A percentile compares a stretch with the other conserved stretches of the same genome.
Evolutionary conservation across 352 stramenopile genomes (phyloP).

Genomic region (Phytopythium litorale): DNA sequence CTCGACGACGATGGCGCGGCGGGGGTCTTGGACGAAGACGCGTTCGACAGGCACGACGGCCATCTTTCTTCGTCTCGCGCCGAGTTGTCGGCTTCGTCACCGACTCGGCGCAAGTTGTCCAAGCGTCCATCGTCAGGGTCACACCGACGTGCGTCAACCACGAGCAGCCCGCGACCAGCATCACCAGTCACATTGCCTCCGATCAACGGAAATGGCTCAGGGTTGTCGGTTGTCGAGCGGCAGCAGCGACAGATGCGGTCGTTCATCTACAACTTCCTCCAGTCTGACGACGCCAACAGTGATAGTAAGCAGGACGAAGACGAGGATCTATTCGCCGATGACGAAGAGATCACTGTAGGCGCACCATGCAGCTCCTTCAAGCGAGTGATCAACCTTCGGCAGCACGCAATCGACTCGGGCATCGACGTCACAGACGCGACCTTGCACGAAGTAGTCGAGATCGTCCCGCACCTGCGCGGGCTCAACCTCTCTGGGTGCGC

Average conservation of each 20-base stretch:
- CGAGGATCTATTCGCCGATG: slow-evolving; percentile 2
- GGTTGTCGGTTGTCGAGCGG: slow-evolving; percentile 48
- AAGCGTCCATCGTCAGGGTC: neutral
- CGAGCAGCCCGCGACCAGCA: slow-evolving; percentile 10
- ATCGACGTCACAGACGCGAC: slow-evolving; percentile 87
- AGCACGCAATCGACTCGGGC: slow-evolving; percentile 86
- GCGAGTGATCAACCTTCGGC: slow-evolving; percentile 73
- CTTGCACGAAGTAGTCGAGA: slow-evolving; percentile 86
- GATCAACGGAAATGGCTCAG: neutral
- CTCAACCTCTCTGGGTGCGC: slow-evolving; percentile 64
- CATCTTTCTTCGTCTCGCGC: neutral
- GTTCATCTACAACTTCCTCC: slow-evolving; percentile 91
- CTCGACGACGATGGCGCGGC: neutral
- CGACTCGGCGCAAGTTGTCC: slow-evolving; percentile 1
- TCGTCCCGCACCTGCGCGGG: slow-evolving; percentile 58
- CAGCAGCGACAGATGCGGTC: slow-evolving; percentile 82
- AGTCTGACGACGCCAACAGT: slow-evolving; percentile 34
- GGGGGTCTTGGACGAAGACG: neutral
- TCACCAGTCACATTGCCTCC: slow-evolving; percentile 4
- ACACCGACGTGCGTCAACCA: neutral
- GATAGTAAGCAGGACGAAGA: neutral
- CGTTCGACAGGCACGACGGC: neutral
- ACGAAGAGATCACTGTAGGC: neutral
- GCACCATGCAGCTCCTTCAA: slow-evolving; percentile 46
- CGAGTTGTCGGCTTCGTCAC: neutral